phyloP scores from a whole-genome alignment of 805 yeast genomes.

The Saccharomyces eubayanus region DNA sequence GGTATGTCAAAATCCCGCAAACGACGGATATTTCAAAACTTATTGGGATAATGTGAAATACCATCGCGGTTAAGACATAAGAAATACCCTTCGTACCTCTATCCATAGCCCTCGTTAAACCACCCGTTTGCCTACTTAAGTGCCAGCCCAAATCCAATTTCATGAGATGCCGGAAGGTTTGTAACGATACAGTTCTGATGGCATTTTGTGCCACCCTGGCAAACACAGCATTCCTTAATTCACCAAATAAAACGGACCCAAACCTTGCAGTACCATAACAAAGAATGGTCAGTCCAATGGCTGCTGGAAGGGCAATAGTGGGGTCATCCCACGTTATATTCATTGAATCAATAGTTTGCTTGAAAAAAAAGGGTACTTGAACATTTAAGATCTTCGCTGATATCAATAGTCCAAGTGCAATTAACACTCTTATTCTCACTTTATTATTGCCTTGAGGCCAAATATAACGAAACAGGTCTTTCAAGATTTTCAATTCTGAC shows the following conservation, averaged over 20 bases:
- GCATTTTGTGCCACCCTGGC: slow-evolving; percentile 95
- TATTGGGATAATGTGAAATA: slow-evolving; percentile 92
- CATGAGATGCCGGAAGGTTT: slow-evolving; percentile 77
- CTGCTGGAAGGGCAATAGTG: slow-evolving; percentile 47
- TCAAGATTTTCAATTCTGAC: slow-evolving; percentile 45
- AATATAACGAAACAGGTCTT: slow-evolving; percentile 56
- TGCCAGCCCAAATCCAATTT: slow-evolving; percentile 85
- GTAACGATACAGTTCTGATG: slow-evolving; percentile 78
- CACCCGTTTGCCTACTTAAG: slow-evolving; percentile 88
- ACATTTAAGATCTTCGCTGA: slow-evolving; percentile 82
- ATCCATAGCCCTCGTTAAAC: slow-evolving; percentile 90
- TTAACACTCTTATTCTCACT: slow-evolving; percentile 62
- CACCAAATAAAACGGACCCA: slow-evolving; percentile 92
- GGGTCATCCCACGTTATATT: slow-evolving; percentile 74
- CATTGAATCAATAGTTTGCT: slow-evolving; percentile 82
- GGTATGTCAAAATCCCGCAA: slow-evolving; percentile 87
- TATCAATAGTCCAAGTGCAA: slow-evolving; percentile 67
- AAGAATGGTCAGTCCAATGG: slow-evolving; percentile 57
- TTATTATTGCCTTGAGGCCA: slow-evolving; percentile 73
- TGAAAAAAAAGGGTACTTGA: slow-evolving; percentile 93
- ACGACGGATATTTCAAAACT: slow-evolving; percentile 88
- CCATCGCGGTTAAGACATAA: slow-evolving; percentile 89
- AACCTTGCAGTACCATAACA: slow-evolving; percentile 93
- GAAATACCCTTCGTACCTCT: slow-evolving; percentile 97
- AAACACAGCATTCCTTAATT: slow-evolving; percentile 87